Percentiles rank a stretch among this genome's conserved stretches.
These are phyloP conservation scores for Fusarium albidum DNA, from an alignment of 2,329 filamentous ascomycete species.

Conservation along the genomic window DNA sequence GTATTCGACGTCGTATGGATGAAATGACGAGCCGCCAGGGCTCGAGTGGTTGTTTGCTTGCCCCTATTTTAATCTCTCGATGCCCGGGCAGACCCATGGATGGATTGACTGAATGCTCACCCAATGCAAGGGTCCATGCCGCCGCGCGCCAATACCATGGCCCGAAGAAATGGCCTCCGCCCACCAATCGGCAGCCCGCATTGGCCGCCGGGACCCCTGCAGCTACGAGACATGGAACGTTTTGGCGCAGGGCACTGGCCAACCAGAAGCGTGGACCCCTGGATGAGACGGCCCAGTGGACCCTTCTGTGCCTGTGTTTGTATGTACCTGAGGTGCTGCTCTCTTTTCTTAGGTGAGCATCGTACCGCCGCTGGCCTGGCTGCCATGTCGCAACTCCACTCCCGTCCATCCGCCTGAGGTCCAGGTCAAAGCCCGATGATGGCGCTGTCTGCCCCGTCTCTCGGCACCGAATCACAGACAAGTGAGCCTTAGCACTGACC, in stretches of 20 bases:
- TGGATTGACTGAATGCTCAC: conserved; percentile 10
- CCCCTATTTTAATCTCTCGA: conserved; percentile 31
- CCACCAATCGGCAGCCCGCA: conserved; percentile 37
- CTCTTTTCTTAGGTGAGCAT: conserved; percentile 21
- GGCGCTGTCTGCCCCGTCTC: neutral
- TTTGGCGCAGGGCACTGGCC: conserved; percentile 28
- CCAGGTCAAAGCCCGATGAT: conserved; percentile 26
- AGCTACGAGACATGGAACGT: conserved; percentile 33
- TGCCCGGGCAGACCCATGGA: conserved; percentile 12
- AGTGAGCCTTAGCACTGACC: conserved; percentile 18
- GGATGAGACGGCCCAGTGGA: conserved; percentile 10
- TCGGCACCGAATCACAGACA: conserved; percentile 19
- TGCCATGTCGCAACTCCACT: conserved; percentile 8
- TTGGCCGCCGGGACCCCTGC: conserved; percentile 25
- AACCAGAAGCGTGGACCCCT: conserved; percentile 32
- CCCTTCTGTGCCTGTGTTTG: neutral
- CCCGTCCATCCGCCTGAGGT: conserved; percentile 1
- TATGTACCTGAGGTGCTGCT: no score
- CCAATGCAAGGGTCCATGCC: conserved; percentile 5
- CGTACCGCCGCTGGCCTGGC: conserved; percentile 21
- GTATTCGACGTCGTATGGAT: conserved; percentile 7
- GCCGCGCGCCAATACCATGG: conserved; percentile 5
- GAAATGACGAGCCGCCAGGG: conserved; percentile 18
- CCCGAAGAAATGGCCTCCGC: conserved; percentile 21
- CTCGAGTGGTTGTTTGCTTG: conserved; percentile 16